phyloP scores from a whole-genome alignment of 768 basidiomycete genomes.

The Sutorius australiensis region DNA sequence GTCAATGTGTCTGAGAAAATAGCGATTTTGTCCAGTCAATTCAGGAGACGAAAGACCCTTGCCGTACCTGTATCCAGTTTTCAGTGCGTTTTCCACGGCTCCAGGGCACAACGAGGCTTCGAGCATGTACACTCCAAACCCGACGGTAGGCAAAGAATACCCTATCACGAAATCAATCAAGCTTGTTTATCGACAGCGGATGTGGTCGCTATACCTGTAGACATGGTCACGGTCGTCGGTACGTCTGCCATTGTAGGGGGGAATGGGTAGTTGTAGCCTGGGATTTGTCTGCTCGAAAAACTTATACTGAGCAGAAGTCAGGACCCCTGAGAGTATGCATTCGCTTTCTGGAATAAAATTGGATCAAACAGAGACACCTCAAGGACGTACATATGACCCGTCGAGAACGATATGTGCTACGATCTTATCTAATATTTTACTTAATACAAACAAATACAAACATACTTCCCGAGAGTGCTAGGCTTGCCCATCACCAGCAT shows the following conservation, averaged over 20 bases:
- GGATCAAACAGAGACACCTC: not conserved
- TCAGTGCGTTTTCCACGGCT: slow-evolving; percentile 21
- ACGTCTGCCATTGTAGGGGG: slow-evolving; percentile 8
- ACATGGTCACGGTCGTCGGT: slow-evolving; percentile 5
- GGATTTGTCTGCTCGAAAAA: not conserved
- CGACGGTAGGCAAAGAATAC: slow-evolving; percentile 24
- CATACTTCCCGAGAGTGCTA: not conserved
- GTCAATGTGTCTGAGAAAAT: slow-evolving; percentile 24
- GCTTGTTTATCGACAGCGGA: not conserved
- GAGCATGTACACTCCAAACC: slow-evolving; percentile 25
- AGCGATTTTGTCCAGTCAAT: not conserved
- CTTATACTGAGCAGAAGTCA: not conserved
- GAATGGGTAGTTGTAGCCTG: not conserved
- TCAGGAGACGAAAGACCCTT: not conserved
- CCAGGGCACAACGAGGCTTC: slow-evolving; percentile 3
- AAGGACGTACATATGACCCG: not conserved
- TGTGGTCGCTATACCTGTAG: slow-evolving; percentile 5
- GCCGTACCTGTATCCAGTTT: slow-evolving; percentile 26
- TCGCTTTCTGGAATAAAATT: not conserved
- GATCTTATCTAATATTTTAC: not conserved
- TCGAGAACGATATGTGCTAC: not conserved
- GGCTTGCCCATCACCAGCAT: not conserved
- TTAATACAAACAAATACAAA: slow-evolving; percentile 21
- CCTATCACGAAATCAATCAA: slow-evolving; percentile 10
- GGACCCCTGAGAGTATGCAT: slow-evolving; percentile 3